Conservation (phyloP, 768 basidiomycete genomes). For the Pleurotus citrinopileatus region DNA sequence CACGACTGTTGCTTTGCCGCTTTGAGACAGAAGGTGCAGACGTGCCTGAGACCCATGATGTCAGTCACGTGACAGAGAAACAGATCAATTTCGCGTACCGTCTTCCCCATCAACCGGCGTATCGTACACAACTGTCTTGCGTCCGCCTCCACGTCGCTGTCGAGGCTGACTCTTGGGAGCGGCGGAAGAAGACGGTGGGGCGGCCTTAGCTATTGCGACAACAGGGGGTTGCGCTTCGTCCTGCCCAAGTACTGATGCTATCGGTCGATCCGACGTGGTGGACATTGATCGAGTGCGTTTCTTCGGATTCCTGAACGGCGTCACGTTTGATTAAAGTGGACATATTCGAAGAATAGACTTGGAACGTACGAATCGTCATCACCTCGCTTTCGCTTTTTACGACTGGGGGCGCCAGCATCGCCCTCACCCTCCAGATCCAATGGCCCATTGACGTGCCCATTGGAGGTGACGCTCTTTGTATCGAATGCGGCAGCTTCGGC, state of each 20-base stretch:
- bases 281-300: constrained; percentile 81
- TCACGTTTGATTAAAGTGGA: neutral
- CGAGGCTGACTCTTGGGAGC: constrained; percentile 23
- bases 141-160: constrained; percentile 41
- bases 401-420: constrained; percentile 36
- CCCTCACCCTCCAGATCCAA: constrained; percentile 47
- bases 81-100: constrained; percentile 37
- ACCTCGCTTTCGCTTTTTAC: constrained; percentile 73
- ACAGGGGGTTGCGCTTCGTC: constrained; percentile 39
- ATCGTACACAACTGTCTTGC: constrained; percentile 36
- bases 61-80: constrained; percentile 2
- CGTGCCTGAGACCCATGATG: constrained; percentile 11
- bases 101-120: constrained; percentile 55
- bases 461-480: constrained; percentile 26
- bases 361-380: constrained; percentile 68
- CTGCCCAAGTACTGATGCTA: constrained; percentile 33
- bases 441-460: constrained; percentile 30
- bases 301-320: constrained; percentile 28
- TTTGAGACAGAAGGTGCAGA: constrained; percentile 24
- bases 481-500: constrained; percentile 61
- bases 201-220: constrained; percentile 23
- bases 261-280: constrained; percentile 57
- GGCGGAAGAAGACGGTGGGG: constrained; percentile 25
- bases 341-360: constrained; percentile 1
- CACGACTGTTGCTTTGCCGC: constrained; percentile 34